Evolutionary conservation across 2,329 filamentous ascomycete genomes (phyloP), one percentile per base, ranked within the genome.

Genomic region (Aplosporella prunicola): DNA sequence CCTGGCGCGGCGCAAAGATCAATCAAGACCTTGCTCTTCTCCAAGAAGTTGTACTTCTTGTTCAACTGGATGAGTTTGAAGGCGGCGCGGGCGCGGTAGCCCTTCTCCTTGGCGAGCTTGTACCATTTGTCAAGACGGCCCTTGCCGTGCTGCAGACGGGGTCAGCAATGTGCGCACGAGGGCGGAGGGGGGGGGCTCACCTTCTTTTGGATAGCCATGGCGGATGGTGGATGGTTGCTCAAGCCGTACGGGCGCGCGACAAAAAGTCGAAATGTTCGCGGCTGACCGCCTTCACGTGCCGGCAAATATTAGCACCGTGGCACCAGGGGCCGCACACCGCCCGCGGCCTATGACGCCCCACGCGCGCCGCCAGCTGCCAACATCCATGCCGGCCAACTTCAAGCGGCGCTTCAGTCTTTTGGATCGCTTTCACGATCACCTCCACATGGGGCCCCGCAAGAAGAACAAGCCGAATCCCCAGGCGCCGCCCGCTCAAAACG

Each of bases 71-170:
- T 89, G 51, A 98, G 68, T 68, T 98, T 98, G 74, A 96, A 96
- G 40, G 91, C 88, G 51, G 91, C 88, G 73, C 91, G 77, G 44
- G 91, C 89, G 54, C 91, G 75, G 59, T 95, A 98, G 45, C 91
- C 91, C 64, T 95, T 96, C 62, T 98, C 91, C 64, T 98, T 98
- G 44, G 91, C 91, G 53, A 96, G 79, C 60, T 88, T 89, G 67
- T 96, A 98, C 85, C 88, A 96, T 66, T 96, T 95, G 66, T 98
- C 91, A 55, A 95, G 73, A 76, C 89, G 88, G 63, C 89, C 89
- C 69, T 96, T 96, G 67, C 87, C 89, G 68, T 94, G 83, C 74
- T 75, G 41, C 37, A 40, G 14, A 30, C 23, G 9, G 47, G 60
- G 40, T 66, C 52, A 55, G 57, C 24, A 30, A 20, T 17, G 15